Evolutionary conservation across 257 asterid species (phyloP).

Genomic region (Echium plantagineum): DNA sequence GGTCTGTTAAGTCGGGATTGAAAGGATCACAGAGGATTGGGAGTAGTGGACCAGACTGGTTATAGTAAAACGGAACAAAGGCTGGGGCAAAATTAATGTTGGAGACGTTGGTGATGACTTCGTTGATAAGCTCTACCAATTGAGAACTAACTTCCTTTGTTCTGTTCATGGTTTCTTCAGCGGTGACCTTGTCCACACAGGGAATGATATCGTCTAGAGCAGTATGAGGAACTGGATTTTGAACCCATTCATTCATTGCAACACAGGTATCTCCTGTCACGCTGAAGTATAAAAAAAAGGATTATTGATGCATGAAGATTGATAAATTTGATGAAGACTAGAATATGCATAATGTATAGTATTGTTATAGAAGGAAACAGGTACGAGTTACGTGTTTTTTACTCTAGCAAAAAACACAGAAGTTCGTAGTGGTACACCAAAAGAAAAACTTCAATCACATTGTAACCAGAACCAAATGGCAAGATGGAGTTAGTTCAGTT

Average conservation of each 20-base stretch:
- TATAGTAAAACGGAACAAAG: conserved; percentile 54
- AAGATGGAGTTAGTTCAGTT: too few species aligned
- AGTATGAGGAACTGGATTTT: conserved; percentile 64
- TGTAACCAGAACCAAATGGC: too few species aligned
- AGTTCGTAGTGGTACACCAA: too few species aligned
- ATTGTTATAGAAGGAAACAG: too few species aligned
- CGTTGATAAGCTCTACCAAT: conserved; percentile 46
- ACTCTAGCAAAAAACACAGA: too few species aligned
- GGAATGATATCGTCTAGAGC: conserved; percentile 75
- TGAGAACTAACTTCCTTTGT: conserved; percentile 71
- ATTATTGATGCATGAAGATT: too few species aligned
- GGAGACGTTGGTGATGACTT: conserved; percentile 66
- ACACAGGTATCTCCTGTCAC: conserved; percentile 80
- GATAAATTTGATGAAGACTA: too few species aligned
- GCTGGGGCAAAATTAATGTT: conserved; percentile 71
- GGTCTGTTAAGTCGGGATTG: conserved; percentile 44
- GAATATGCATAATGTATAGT: too few species aligned
- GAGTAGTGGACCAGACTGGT: conserved; percentile 81
- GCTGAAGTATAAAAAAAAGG: conserved; percentile 20
- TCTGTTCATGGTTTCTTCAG: conserved; percentile 49
- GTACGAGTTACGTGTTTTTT: too few species aligned
- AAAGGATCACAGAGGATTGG: conserved; percentile 80
- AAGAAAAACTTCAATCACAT: too few species aligned
- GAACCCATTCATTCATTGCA: conserved; percentile 84
- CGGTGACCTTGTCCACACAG: conserved; percentile 68